phyloP scores from a whole-genome alignment of 805 yeast species.

The Spathaspora girioi region DNA sequence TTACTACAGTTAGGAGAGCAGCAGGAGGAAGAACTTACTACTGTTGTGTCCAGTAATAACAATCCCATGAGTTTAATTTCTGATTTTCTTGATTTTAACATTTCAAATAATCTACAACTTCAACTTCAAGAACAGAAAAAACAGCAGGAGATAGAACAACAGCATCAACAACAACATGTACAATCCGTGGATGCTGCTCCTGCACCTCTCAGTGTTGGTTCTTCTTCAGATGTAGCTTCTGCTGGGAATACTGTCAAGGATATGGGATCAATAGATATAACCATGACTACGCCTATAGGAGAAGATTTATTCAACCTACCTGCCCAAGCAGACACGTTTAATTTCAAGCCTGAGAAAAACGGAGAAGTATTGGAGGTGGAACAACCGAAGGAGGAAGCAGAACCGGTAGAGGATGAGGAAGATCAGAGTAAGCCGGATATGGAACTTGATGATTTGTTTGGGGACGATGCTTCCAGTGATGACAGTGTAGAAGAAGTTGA shows the following conservation, averaged over 20 bases:
- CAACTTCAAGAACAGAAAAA: conserved; percentile 5
- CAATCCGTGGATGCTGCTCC: conserved; percentile 9
- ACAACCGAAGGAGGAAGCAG: conserved; percentile 2
- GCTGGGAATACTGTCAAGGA: conserved; percentile 13
- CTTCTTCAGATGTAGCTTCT: conserved; percentile 19
- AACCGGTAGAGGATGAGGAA: conserved; percentile 8
- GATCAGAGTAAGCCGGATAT: conserved; percentile 8
- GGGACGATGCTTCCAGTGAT: conserved; percentile 9
- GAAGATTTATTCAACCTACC: conserved; percentile 12
- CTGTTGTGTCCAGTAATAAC: background rate
- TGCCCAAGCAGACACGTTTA: conserved; percentile 10
- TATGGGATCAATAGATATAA: conserved; percentile 11
- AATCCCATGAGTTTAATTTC: conserved; percentile 34
- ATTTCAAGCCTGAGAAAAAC: conserved; percentile 6
- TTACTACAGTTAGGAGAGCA: conserved; percentile 48
- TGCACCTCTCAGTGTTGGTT: conserved; percentile 17
- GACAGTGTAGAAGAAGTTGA: conserved; percentile 1
- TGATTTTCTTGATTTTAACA: conserved; percentile 32
- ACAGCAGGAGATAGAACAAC: conserved; percentile 6
- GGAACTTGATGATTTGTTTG: conserved; percentile 20
- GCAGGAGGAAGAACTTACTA: conserved; percentile 19
- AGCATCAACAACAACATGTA: conserved; percentile 2
- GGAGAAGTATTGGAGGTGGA: conserved; percentile 4
- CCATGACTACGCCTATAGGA: conserved; percentile 11
- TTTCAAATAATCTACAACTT: conserved; percentile 15